Evolutionary conservation across 768 basidiomycete species (phyloP).

Genomic region (Suillus tomentosus): DNA sequence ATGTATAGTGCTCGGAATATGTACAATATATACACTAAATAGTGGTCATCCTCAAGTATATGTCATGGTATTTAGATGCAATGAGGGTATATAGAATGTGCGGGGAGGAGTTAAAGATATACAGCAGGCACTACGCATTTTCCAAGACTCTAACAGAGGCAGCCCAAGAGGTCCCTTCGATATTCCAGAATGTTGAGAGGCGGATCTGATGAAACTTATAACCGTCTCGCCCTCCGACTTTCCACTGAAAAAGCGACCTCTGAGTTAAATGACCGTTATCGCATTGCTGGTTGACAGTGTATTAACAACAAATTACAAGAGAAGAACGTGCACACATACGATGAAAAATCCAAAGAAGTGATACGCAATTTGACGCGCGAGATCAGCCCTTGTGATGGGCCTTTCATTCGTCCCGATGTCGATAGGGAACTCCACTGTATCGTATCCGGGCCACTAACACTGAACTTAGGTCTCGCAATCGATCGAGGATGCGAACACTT

Average conservation of each 20-base stretch:
- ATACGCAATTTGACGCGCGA: conserved; percentile 13
- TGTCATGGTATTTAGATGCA: background rate
- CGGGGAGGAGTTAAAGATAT: background rate
- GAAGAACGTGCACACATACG: conserved; percentile 6
- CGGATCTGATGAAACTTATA: conserved; percentile 11
- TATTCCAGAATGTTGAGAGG: conserved; percentile 16
- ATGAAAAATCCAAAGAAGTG: conserved; percentile 13
- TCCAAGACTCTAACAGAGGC: conserved; percentile 14
- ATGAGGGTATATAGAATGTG: background rate
- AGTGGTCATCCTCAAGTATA: background rate
- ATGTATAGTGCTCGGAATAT: background rate
- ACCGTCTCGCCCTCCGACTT: conserved; percentile 8
- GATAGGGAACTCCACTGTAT: conserved; percentile 7
- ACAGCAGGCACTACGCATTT: background rate
- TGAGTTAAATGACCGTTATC: background rate
- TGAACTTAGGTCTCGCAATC: background rate
- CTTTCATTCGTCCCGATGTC: background rate
- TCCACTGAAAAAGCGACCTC: conserved; percentile 7
- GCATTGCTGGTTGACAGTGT: conserved; percentile 2
- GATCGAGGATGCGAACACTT: background rate
- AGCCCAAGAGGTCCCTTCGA: conserved; percentile 11
- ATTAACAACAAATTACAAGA: background rate
- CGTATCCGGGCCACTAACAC: conserved; percentile 18
- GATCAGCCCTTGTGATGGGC: conserved; percentile 9
- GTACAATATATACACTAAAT: background rate